Evolutionary conservation across 2,329 filamentous ascomycete genomes (phyloP), one percentile per base, ranked within the genome.

Genomic region (Cladosporium velox): DNA sequence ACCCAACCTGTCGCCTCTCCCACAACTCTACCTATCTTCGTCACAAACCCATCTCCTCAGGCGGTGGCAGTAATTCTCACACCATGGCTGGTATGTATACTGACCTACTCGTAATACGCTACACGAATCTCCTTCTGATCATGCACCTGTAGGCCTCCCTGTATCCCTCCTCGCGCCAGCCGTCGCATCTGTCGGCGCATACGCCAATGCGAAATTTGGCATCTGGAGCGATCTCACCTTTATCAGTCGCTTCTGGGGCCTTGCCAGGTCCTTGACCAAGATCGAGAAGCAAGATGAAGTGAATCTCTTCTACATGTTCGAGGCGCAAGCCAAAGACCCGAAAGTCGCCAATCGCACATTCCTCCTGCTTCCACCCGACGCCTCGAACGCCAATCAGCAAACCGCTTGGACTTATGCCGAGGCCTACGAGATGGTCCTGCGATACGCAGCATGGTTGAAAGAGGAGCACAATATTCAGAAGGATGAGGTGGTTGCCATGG

Each of bases 381-480:
- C 72, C 7, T 59, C 67, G 6, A 66, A 70, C 18, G 66, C 71
- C 6, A 66, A 64, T 11, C 66, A 71, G 55, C 67, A 71, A 51
- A 72, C 73, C 18, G 67, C 75, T 49, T 92, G 89, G 83, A 92
- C 90, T 1, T 96, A 91, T 76, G 86, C 86, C n/a, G 83, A 95
- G 72, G 83, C 86, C 2, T 95, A 96, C 77, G 85, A 92, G 64
- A 84, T 79, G 10, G 85, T 86, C 1, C 80, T 96, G 51, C 88
- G 88, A 67, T 91, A 93, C 73, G 92, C 91, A 32, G 82, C 85
- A 63, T 96, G 91, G 90, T 80, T 96, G 64, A 88, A 88, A 76
- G 83, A 84, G 1, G 83, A 79, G 11, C 84, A 89, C 62, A 83
- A 83, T 34, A 82, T 96, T 57, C 84, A 88, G 70, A 85, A 87